Conservation (phyloP, 1,284 basidiomycete genomes). For the Cutaneotrichosporon sp. region DNA sequence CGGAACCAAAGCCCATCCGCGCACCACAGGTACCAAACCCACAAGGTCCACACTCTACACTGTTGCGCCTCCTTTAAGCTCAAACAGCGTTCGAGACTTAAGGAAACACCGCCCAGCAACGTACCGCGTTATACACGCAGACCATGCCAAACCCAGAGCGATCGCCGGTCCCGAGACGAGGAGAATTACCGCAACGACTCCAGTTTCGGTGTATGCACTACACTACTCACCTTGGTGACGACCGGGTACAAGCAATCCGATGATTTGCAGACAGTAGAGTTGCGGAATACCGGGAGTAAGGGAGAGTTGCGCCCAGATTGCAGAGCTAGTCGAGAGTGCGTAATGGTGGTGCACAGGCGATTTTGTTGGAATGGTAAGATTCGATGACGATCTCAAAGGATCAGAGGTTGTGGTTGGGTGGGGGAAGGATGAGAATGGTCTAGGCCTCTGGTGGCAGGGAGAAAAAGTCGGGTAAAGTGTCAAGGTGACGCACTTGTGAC, state of each 20-base stretch:
- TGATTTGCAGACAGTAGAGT: background rate
- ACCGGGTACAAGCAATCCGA: background rate
- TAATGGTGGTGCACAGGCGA: background rate
- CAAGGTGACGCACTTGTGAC: background rate
- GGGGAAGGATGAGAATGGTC: background rate
- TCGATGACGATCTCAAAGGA: too few species aligned
- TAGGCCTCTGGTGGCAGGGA: background rate
- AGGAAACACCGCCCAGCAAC: background rate
- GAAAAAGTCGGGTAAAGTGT: background rate
- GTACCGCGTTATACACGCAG: background rate
- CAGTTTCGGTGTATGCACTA: background rate
- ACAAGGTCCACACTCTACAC: background rate
- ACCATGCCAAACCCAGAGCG: background rate
- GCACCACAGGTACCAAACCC: too few species aligned
- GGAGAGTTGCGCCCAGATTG: background rate
- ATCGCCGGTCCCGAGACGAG: background rate
- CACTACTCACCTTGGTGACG: background rate
- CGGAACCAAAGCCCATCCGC: too few species aligned
- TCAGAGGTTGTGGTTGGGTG: background rate
- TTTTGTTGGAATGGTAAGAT: background rate
- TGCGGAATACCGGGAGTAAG: background rate
- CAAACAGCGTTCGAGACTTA: background rate
- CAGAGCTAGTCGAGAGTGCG: background rate
- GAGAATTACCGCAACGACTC: background rate
- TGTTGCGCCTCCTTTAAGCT: background rate